Base-by-base conservation (phyloP, 257 asterid genomes). In the Primulina tabacum region DNA sequence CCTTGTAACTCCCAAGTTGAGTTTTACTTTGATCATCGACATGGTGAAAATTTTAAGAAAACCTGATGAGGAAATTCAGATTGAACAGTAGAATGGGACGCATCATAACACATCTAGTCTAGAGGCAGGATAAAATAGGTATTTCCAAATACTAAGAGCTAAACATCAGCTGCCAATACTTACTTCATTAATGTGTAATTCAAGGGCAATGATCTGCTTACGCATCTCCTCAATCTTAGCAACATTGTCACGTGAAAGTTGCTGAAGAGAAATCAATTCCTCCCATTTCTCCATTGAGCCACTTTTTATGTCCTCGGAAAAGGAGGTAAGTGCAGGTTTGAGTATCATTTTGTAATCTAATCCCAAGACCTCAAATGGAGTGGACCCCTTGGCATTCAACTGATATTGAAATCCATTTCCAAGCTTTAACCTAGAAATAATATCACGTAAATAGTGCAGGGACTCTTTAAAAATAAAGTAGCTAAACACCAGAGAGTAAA, bases 381-480 rank as follows among this genome's bases (percentile, higher is more conserved):
- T 81, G 79, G 89, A 86, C 60, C 96, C 97, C 56, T 80, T 83
- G 62, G 89, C 76, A 73, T 93, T 84, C 81, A 93, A 69, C 82
- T 87, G 87, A 89, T 80, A 93, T 62, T 86, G 95, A 72, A 83
- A 86, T 74, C 86, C 96, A 80, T 81, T 86, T 73, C 89, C 96
- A 60, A 93, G 84, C 83, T 93, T 93, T 67, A 93, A 84, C 92
- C 96, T 93, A 69, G 14, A 80, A 71, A 80, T 58, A 43, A 4
- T 43, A 3, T 43, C 53, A 43, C 1, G 53, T 2, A 43, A 43
- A 43, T 43, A 43, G 5, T 43, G 50, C 53, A 43, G n/a, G n/a
- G 5, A 43, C n/a, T 43, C 53, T 10, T 43, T 3, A 43, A 5
- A 43, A 43, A 38, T 38, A 38, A 38, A 34, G 38, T 34, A 5